Percentiles rank a stretch among this genome's conserved stretches.
phyloP scores from a whole-genome alignment of 169 alveolate species.

The Plasmodium chabaudi region DNA sequence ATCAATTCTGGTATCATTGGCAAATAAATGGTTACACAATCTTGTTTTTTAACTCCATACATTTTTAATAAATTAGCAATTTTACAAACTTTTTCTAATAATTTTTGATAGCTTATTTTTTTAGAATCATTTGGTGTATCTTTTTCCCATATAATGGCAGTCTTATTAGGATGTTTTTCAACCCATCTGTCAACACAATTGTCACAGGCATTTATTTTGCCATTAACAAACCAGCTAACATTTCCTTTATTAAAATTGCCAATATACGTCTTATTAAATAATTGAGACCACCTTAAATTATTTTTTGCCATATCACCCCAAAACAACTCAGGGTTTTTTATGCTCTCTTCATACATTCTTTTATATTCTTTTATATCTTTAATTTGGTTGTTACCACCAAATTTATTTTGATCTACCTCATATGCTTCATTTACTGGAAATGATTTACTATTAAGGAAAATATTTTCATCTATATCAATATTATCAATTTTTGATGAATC shows the following conservation, averaged over 20 bases:
- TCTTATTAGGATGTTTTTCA: slow-evolving; percentile 86
- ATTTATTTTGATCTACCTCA: slow-evolving; percentile 27
- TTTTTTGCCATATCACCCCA: slow-evolving; percentile 81
- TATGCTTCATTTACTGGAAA: slow-evolving; percentile 53
- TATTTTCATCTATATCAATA: slow-evolving; percentile 65
- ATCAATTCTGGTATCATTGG: slow-evolving; percentile 96
- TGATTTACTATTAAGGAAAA: slow-evolving; percentile 32
- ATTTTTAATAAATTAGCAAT: slow-evolving; percentile 93
- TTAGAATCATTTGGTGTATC: slow-evolving; percentile 88
- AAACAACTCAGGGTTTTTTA: slow-evolving; percentile 80
- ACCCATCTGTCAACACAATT: slow-evolving; percentile 96
- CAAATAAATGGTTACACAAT: slow-evolving; percentile 96
- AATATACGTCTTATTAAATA: slow-evolving; percentile 77
- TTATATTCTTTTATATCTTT: slow-evolving; percentile 73
- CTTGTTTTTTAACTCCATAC: slow-evolving; percentile 95
- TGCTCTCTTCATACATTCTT: slow-evolving; percentile 80
- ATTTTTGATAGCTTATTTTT: slow-evolving; percentile 86
- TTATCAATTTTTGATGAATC: slow-evolving; percentile 36
- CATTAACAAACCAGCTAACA: slow-evolving; percentile 91
- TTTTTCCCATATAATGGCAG: slow-evolving; percentile 92
- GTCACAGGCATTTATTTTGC: slow-evolving; percentile 93
- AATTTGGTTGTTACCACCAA: slow-evolving; percentile 29
- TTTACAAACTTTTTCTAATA: slow-evolving; percentile 87
- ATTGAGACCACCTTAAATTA: slow-evolving; percentile 78
- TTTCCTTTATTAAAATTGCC: slow-evolving; percentile 83